Percentiles rank a stretch among this genome's conserved stretches.
Conservation (phyloP, 2,329 filamentous ascomycete genomes). For the Cercospora sp. region DNA sequence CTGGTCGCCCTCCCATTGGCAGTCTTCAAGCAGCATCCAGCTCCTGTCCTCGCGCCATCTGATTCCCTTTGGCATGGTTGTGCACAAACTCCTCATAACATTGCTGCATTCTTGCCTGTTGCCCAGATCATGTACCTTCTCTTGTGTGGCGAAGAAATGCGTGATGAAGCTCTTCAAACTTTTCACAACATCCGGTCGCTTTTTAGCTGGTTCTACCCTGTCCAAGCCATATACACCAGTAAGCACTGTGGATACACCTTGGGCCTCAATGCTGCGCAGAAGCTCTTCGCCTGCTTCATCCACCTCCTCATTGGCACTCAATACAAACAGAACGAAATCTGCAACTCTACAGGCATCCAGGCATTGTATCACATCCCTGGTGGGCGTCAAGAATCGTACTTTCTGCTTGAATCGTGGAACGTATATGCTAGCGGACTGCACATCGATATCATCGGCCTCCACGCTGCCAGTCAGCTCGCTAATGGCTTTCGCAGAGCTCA, state of each 20-base stretch:
- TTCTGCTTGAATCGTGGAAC: conserved; percentile 95
- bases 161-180: conserved; percentile 91
- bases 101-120: conserved; percentile 89
- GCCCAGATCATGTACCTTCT: conserved; percentile 87
- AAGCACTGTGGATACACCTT: conserved; percentile 91
- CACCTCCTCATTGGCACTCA: conserved; percentile 80
- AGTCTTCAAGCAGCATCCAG: conserved; percentile 88
- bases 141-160: conserved; percentile 89
- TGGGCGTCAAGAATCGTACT: conserved; percentile 76
- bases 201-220: conserved; percentile 75
- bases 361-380: conserved; percentile 71
- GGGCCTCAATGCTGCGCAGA: conserved; percentile 82
- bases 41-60: conserved; percentile 92
- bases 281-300: conserved; percentile 83
- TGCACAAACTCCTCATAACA: conserved; percentile 86
- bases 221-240: conserved; percentile 74
- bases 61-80: conserved; percentile 88
- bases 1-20: conserved; percentile 65
- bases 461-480: conserved; percentile 72
- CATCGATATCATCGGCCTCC: conserved; percentile 69
- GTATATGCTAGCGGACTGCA: conserved; percentile 60
- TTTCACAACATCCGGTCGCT: conserved; percentile 69
- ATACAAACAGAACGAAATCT: conserved; percentile 84
- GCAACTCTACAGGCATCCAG: conserved; percentile 84
- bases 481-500: conserved; percentile 67